Conservation (phyloP, 129 eudicot genomes). For the Flaveria sonorensis region DNA sequence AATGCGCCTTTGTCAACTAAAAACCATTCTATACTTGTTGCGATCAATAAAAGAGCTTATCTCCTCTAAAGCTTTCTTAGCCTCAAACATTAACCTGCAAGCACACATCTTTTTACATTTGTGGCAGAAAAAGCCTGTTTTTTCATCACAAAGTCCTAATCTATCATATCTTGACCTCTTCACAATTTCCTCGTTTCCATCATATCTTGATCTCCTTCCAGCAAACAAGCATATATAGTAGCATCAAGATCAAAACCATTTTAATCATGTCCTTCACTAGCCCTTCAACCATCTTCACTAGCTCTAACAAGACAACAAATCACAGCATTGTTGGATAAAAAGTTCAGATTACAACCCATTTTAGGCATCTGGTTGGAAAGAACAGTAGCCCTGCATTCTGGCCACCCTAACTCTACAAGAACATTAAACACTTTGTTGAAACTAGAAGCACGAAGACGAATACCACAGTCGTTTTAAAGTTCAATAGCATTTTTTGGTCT, state of each 20-base stretch:
- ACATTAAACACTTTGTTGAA: conserved; percentile 51
- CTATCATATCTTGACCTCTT: too few relatives aligned
- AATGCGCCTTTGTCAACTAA: too few relatives aligned
- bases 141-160: conserved; percentile 34
- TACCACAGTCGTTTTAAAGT: conserved; percentile 38
- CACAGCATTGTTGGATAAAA: conserved; percentile 52
- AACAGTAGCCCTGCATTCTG: conserved; percentile 38
- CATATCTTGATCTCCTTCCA: too few relatives aligned
- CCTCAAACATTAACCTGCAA: background rate
- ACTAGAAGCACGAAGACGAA: conserved; percentile 41
- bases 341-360: conserved; percentile 54
- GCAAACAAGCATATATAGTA: too few relatives aligned
- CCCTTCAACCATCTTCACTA: conserved; percentile 19
- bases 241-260: too few relatives aligned
- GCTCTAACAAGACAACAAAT: conserved; percentile 46
- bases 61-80: background rate
- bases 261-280: too few relatives aligned
- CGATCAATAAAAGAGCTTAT: background rate
- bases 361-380: conserved; percentile 47
- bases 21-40: too few relatives aligned
- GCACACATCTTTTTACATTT: background rate
- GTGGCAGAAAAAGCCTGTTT: background rate
- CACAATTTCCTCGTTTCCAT: too few relatives aligned
- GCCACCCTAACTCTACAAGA: conserved; percentile 38
- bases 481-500: conserved; percentile 47